These are phyloP conservation scores for Elaeis oleifera DNA, from an alignment of 202 grass and related monocot genomes.

Conservation along the genomic window DNA sequence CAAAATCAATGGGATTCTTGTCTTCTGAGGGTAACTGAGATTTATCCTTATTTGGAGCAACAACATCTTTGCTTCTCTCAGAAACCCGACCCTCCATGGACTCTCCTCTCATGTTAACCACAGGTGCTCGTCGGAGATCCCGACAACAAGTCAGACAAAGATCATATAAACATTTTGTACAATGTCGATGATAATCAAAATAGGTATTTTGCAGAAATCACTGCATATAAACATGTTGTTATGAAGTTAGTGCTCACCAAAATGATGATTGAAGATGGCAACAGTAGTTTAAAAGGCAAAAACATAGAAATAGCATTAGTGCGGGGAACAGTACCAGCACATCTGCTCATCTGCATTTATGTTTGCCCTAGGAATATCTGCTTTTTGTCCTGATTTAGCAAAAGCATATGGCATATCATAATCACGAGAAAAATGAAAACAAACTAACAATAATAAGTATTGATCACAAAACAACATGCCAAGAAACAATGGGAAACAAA, in stretches of 20 bases:
- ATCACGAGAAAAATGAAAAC: conserved; percentile 14
- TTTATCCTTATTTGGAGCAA: conserved; percentile 30
- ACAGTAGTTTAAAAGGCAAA: conserved; percentile 1
- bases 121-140: conserved; percentile 56
- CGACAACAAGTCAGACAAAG: conserved; percentile 79
- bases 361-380: conserved; percentile 73
- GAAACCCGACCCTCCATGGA: conserved; percentile 17
- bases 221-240: conserved; percentile 34
- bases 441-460: not conserved
- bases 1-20: conserved; percentile 51
- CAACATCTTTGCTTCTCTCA: conserved; percentile 41
- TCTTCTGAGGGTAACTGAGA: conserved; percentile 16
- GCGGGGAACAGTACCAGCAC: conserved; percentile 58
- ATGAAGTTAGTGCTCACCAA: conserved; percentile 1
- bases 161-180: conserved; percentile 70
- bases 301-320: conserved; percentile 23
- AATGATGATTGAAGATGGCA: not conserved
- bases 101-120: conserved; percentile 30
- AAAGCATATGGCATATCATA: conserved; percentile 19
- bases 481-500: conserved; percentile 5
- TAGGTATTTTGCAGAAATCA: conserved; percentile 81
- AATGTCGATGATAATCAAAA: conserved; percentile 94
- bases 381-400: conserved; percentile 44
- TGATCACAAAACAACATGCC: conserved; percentile 2
- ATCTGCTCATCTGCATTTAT: conserved; percentile 87